Conservation (phyloP, 441 rosid species). For the Cnidoscolus chayamansa region DNA sequence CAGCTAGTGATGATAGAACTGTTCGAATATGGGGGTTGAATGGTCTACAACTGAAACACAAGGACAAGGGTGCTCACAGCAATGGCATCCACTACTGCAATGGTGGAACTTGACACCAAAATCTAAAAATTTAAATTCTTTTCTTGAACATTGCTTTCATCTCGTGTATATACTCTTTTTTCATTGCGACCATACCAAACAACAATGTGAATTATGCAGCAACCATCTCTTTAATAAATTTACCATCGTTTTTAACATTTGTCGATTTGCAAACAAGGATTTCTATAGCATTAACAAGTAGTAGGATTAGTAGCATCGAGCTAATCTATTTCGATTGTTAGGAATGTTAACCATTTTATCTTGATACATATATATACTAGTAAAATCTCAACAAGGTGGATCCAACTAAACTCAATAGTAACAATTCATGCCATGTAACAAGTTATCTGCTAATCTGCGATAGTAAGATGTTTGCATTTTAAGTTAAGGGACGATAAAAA, state of each 20-base stretch:
- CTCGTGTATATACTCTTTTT: conserved; percentile 16
- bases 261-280: no score
- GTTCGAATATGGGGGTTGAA: conserved; percentile 56
- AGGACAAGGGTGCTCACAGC: conserved; percentile 29
- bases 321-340: no score
- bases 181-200: conserved; percentile 35
- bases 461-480: no score
- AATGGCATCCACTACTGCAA: conserved; percentile 49
- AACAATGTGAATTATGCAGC: conserved; percentile 30
- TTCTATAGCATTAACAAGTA: no score
- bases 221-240: conserved; percentile 24
- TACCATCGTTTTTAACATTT: neutral
- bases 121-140: neutral
- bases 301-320: no score
- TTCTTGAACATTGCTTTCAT: conserved; percentile 10
- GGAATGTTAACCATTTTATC: no score
- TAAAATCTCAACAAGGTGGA: no score
- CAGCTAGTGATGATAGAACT: conserved; percentile 53
- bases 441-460: no score
- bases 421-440: no score
- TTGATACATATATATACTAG: no score
- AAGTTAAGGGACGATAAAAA: no score
- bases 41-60: conserved; percentile 28
- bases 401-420: no score
- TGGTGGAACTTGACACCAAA: conserved; percentile 31